Conservation (phyloP, 2,329 filamentous ascomycete species). For the Trichoderma simmonsii region DNA sequence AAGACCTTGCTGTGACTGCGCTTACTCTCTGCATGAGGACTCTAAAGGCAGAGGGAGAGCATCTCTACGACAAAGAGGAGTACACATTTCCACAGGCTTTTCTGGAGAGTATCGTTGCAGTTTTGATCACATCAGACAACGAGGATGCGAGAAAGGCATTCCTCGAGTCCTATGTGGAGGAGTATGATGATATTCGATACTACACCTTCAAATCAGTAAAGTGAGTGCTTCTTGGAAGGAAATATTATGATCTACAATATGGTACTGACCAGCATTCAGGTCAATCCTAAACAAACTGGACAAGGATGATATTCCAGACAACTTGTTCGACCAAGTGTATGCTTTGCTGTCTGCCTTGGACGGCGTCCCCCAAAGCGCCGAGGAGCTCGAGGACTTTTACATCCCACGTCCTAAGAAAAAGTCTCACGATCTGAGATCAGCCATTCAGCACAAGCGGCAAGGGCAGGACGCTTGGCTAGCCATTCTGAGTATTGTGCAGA, state of each 20-base stretch:
- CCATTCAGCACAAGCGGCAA: slow-evolving; percentile 70
- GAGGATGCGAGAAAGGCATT: slow-evolving; percentile 68
- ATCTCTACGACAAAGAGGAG: slow-evolving; percentile 58
- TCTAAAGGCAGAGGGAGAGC: slow-evolving; percentile 72
- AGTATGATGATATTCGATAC: slow-evolving; percentile 81
- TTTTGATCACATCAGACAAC: slow-evolving; percentile 56
- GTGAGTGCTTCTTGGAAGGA: slow-evolving; percentile 45
- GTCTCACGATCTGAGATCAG: slow-evolving; percentile 62
- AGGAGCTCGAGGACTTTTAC: slow-evolving; percentile 69
- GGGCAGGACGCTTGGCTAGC: slow-evolving; percentile 86
- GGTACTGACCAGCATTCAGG: slow-evolving; percentile 22
- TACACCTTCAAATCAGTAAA: slow-evolving; percentile 73
- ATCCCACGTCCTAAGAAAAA: slow-evolving; percentile 62
- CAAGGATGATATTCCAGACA: slow-evolving; percentile 22
- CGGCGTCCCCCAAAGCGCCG: slow-evolving; percentile 63
- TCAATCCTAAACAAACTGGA: slow-evolving; percentile 27
- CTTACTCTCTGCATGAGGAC: slow-evolving; percentile 80
- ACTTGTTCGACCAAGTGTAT: slow-evolving; percentile 55
- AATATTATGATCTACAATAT: too few relatives aligned
- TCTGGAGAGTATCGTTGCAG: slow-evolving; percentile 62
- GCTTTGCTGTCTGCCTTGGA: slow-evolving; percentile 65
- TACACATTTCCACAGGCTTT: slow-evolving; percentile 67
- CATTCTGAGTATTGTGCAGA: slow-evolving; percentile 65
- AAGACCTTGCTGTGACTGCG: slow-evolving; percentile 64
- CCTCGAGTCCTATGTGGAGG: slow-evolving; percentile 71